Conservation (phyloP, 2,329 filamentous ascomycete species). For the Fusarium transvaalense region DNA sequence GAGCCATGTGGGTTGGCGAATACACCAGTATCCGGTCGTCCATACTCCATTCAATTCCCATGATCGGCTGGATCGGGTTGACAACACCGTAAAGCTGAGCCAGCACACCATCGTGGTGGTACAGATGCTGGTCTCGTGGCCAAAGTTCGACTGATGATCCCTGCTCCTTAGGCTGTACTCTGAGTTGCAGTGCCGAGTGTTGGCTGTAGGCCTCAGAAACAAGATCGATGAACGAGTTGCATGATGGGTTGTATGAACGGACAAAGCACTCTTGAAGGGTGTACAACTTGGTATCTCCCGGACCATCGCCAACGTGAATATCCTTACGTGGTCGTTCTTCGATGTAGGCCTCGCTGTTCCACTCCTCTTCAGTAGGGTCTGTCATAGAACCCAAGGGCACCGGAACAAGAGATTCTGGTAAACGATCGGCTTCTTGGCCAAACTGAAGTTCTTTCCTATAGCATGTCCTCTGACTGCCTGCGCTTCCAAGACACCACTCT, state of each 20-base stretch:
- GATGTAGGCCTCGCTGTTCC: constrained; percentile 54
- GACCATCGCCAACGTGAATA: constrained; percentile 64
- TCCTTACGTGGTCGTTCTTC: constrained; percentile 30
- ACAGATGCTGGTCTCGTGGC: constrained; percentile 36
- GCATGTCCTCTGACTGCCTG: constrained; percentile 72
- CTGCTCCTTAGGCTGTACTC: constrained; percentile 40
- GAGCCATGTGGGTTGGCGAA: constrained; percentile 40
- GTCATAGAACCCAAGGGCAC: constrained; percentile 9
- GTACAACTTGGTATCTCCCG: constrained; percentile 56
- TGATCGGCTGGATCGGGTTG: constrained; percentile 51
- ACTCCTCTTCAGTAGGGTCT: constrained; percentile 20
- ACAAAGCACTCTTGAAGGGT: constrained; percentile 67
- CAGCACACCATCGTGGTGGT: constrained; percentile 1
- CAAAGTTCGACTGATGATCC: constrained; percentile 35
- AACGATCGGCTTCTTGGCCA: background rate
- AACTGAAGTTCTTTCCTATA: constrained; percentile 71
- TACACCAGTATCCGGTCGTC: constrained; percentile 65
- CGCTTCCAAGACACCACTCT: constrained; percentile 70
- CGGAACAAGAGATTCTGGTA: constrained; percentile 16
- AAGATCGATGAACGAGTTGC: constrained; percentile 70
- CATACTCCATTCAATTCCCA: constrained; percentile 56
- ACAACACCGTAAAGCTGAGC: constrained; percentile 54
- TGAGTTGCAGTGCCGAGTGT: constrained; percentile 60
- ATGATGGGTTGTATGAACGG: constrained; percentile 66
- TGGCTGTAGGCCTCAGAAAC: constrained; percentile 53